These are phyloP conservation scores for Cicer arietinum DNA, from an alignment of 306 rosid genomes.

Conservation along the genomic window DNA sequence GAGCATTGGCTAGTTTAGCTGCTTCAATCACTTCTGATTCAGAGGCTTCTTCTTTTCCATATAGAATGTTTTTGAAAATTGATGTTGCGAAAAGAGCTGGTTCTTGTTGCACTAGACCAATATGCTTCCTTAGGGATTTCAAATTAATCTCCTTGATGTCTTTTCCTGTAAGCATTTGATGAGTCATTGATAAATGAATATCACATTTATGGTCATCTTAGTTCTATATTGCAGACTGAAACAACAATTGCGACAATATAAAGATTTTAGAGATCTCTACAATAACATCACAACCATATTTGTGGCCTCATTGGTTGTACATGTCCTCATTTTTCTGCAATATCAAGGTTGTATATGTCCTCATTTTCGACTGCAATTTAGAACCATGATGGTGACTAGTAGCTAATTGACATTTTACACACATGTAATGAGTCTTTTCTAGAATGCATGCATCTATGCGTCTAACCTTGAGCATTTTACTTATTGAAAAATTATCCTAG, in stretches of 20 bases:
- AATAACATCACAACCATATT: too few relatives aligned
- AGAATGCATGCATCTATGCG: background rate
- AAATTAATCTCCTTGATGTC: slow-evolving; percentile 69
- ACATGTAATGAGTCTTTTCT: background rate
- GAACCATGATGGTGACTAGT: background rate
- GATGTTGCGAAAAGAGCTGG: slow-evolving; percentile 88
- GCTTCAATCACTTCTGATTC: slow-evolving; percentile 84
- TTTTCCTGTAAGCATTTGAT: slow-evolving; percentile 60
- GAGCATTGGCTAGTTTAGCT: slow-evolving; percentile 84
- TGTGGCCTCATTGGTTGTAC: background rate
- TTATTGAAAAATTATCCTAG: background rate
- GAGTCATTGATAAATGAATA: slow-evolving; percentile 23
- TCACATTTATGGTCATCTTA: background rate
- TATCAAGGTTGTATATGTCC: background rate
- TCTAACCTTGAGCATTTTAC: background rate
- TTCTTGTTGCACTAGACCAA: slow-evolving; percentile 92
- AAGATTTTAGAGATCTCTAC: background rate
- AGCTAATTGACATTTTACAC: slow-evolving; percentile 17
- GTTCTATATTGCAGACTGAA: background rate
- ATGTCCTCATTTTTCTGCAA: background rate
- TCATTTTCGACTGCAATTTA: background rate
- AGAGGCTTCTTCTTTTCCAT: slow-evolving; percentile 80
- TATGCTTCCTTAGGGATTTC: slow-evolving; percentile 74
- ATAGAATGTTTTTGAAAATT: slow-evolving; percentile 75
- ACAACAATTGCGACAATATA: background rate